Evolutionary conservation across 2,329 filamentous ascomycete genomes (phyloP), one percentile per base, ranked within the genome.

Genomic region (Blastomyces emzantsi): DNA sequence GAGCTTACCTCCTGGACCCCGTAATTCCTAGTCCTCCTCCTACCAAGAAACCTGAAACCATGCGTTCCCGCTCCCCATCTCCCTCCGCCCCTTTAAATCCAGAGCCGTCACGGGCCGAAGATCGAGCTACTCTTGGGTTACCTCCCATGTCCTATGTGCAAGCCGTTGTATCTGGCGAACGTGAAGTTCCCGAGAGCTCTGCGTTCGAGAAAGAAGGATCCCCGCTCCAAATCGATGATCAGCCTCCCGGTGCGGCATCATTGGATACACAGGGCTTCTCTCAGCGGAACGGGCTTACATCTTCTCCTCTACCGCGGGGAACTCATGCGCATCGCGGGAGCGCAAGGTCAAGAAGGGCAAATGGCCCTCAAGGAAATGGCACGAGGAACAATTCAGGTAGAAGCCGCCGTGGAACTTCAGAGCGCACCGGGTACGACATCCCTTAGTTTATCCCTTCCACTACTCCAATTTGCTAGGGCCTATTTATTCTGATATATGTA

Each of bases 111-210:
- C 61, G 39, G 25, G 22, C 61, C 15, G 61, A 62, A 33, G 61
- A 56, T 19, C 33, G 52, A 15, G 52, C 33, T n/a, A 5, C 13
- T 1, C 49, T 56, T 45, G 61, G 61, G 1, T 25, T 62, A 15
- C 51, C 61, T 25, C 61, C 51, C 9, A 47, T 62, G 61, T 57
- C 61, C 19, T 62, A 62, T 57, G 51, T 47, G 17, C 51, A 47
- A 19, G 61, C 52, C 13, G 49, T 62, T n/a, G 47, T 57, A 22
- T 57, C 51, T 25, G 13, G 25, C 17, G 8, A n/a, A 36, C 43
- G 19, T 33, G 28, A n/a, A 59, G 6, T 43, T 3, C 25, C 43
- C 13, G 57, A 60, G 9, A 28, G 28, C 43, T 49, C 43, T 5
- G 15, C 28, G 13, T 33, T 33, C 28, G 41, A 28, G 41, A 60